These are phyloP conservation scores for Colletotrichum liriopes DNA, from an alignment of 2,329 filamentous ascomycete species.

Conservation along the genomic window DNA sequence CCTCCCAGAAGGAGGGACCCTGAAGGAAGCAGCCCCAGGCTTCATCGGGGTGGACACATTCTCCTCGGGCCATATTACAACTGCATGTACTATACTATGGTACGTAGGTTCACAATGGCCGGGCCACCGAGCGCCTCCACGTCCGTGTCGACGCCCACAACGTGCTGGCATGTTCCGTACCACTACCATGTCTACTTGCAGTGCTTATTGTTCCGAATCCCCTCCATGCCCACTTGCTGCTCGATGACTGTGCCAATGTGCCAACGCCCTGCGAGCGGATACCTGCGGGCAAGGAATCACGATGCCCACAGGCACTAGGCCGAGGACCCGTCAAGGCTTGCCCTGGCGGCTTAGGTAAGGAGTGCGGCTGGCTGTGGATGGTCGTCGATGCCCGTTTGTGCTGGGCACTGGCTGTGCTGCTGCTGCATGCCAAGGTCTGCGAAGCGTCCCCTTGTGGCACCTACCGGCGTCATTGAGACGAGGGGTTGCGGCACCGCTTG, in stretches of 20 bases:
- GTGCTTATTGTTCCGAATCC: neutral
- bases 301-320: neutral
- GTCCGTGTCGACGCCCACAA: neutral
- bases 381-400: neutral
- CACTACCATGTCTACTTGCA: neutral
- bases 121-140: slow-evolving; percentile 1
- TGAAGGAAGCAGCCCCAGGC: slow-evolving; percentile 24
- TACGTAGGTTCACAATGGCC: neutral
- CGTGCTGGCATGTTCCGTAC: neutral
- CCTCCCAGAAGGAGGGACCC: slow-evolving; percentile 25
- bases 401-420: neutral
- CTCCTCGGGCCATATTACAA: no score
- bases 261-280: slow-evolving; percentile 31
- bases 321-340: neutral
- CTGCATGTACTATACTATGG: no score
- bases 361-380: neutral
- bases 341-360: neutral
- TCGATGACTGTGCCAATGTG: slow-evolving; percentile 17
- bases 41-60: slow-evolving; percentile 7
- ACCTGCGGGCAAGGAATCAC: slow-evolving; percentile 10
- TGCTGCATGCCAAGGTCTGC: slow-evolving; percentile 6
- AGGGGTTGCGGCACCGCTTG: slow-evolving; percentile 32
- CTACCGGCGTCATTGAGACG: slow-evolving; percentile 39
- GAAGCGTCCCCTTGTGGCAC: slow-evolving; percentile 17
- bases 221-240: neutral